Evolutionary conservation across 2,329 filamentous ascomycete genomes (phyloP).

Genomic region (Escovopsis sp.): DNA sequence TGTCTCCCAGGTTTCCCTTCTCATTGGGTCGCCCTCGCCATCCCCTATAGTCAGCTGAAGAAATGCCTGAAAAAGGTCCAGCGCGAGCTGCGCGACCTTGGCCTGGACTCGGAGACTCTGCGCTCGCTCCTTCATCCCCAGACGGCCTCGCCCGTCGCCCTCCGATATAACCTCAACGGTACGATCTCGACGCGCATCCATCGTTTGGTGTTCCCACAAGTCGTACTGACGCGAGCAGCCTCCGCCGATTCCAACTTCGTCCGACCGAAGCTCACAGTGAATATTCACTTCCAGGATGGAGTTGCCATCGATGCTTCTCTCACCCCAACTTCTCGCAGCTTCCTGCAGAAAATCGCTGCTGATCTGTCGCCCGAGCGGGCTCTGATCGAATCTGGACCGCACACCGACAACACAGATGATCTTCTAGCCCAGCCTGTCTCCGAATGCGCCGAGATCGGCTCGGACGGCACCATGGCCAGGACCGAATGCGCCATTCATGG

Average conservation of each 20-base stretch:
- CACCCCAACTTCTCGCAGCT: constrained; percentile 47
- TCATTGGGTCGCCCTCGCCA: constrained; percentile 58
- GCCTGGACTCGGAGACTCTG: constrained; percentile 58
- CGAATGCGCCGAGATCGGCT: not conserved
- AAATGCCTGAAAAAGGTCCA: constrained; percentile 77
- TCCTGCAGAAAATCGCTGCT: constrained; percentile 45
- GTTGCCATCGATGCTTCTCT: constrained; percentile 54
- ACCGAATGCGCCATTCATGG: no score
- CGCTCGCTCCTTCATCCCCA: constrained; percentile 44
- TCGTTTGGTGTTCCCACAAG: not conserved
- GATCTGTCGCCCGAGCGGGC: constrained; percentile 17
- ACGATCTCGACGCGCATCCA: constrained; percentile 7
- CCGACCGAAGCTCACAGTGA: constrained; percentile 55
- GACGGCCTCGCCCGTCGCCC: constrained; percentile 28
- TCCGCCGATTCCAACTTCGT: constrained; percentile 31
- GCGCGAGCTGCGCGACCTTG: constrained; percentile 53
- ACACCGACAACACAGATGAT: not conserved
- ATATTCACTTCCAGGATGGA: constrained; percentile 51
- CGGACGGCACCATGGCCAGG: no score
- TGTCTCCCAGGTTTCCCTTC: constrained; percentile 47
- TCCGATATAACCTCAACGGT: constrained; percentile 44
- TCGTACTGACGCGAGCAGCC: constrained; percentile 11
- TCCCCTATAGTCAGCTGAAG: constrained; percentile 74
- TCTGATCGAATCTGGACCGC: not conserved
- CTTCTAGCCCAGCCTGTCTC: not conserved